Percentiles rank a stretch among this genome's conserved stretches.
Evolutionary conservation across 805 yeast genomes (phyloP).

Genomic region (Ogataea paraovalis): DNA sequence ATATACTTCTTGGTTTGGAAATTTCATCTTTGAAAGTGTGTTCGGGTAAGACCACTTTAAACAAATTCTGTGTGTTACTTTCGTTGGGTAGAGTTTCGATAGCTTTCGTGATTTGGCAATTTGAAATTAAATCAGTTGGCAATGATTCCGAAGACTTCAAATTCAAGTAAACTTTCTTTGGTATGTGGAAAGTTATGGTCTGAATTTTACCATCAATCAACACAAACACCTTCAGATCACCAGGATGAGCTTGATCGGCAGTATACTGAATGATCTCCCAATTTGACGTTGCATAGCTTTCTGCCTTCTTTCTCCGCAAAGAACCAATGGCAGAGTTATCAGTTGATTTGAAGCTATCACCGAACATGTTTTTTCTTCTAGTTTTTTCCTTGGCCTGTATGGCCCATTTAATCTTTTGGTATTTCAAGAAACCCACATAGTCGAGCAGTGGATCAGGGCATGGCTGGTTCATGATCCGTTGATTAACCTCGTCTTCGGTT

Average conservation of each 20-base stretch:
- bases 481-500: constrained; percentile 42
- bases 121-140: constrained; percentile 35
- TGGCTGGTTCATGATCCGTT: constrained; percentile 43
- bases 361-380: constrained; percentile 76
- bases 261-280: constrained; percentile 86
- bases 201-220: constrained; percentile 70
- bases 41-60: constrained; percentile 68
- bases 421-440: constrained; percentile 62
- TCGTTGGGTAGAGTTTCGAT: constrained; percentile 70
- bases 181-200: constrained; percentile 65
- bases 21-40: constrained; percentile 50
- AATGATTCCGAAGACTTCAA: constrained; percentile 42
- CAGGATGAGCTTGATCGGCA: constrained; percentile 51
- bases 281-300: constrained; percentile 63
- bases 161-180: constrained; percentile 67
- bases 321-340: constrained; percentile 61
- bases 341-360: constrained; percentile 44
- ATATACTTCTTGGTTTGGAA: constrained; percentile 53
- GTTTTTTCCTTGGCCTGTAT: constrained; percentile 67
- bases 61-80: constrained; percentile 48
- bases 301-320: constrained; percentile 75
- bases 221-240: constrained; percentile 73
- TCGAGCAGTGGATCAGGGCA: constrained; percentile 69
- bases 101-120: constrained; percentile 55
- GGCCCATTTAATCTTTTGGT: constrained; percentile 87